Conservation (phyloP, 2,329 filamentous ascomycete genomes). For the Penicillium expansum region DNA sequence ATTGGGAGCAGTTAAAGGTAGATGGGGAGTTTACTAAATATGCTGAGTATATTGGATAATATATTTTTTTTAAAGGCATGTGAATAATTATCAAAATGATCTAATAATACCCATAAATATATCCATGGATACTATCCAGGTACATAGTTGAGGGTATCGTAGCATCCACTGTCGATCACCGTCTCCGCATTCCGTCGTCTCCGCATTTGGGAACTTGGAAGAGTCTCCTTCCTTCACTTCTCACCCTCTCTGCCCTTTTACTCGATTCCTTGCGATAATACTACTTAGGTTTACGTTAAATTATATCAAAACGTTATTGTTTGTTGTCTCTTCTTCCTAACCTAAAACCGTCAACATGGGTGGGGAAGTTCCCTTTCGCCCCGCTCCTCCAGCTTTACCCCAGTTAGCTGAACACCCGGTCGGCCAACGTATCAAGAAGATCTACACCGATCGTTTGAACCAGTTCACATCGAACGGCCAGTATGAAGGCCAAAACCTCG, state of each 20-base stretch:
- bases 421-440: conserved; percentile 77
- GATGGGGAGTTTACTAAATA: conserved; percentile 47
- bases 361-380: conserved; percentile 35
- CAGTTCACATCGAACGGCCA: conserved; percentile 78
- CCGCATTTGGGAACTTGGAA: conserved; percentile 14
- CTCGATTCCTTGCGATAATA: neutral
- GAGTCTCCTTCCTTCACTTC: conserved; percentile 4
- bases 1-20: conserved; percentile 45
- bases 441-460: conserved; percentile 79
- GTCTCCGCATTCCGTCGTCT: conserved; percentile 21
- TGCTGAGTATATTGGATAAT: conserved; percentile 37
- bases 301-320: neutral
- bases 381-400: conserved; percentile 44
- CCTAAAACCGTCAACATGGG: conserved; percentile 29
- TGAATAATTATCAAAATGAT: neutral
- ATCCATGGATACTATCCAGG: neutral
- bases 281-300: neutral
- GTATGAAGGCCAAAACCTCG: conserved; percentile 71
- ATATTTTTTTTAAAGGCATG: neutral
- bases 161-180: conserved; percentile 2
- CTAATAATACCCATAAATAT: neutral
- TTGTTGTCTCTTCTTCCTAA: neutral
- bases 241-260: neutral
- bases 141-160: neutral
- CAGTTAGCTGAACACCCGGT: conserved; percentile 53